Evolutionary conservation across 192 early-diverging fungal genomes (phyloP), one percentile per base, ranked within the genome.

Genomic region (Backusella tuberculispora): DNA sequence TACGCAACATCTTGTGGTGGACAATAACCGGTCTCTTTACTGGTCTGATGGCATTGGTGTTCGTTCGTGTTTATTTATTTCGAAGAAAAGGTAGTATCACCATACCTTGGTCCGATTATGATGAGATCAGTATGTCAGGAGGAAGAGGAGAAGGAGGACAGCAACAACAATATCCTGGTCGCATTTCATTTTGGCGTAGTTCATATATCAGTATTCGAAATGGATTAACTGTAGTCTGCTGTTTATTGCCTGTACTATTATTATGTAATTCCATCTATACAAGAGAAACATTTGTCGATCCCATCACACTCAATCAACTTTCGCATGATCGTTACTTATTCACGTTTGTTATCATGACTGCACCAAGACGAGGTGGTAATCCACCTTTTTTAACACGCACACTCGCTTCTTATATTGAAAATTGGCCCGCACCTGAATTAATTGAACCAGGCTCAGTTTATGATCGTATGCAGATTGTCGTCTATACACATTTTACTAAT

Each of bases 1-100:
- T 70, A 6, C 83, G 84, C 74, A 87, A 83, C 24, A 82, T 85
- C 75, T 69, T 87, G 12, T 87, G 86, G 86, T 87, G 86, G 86
- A 81, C 86, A 45, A 76, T 85, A 21, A 69, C 84, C 21, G 84
- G 86, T 12, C 66, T 85, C 43, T 38, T 84, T n/a, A 74, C 82
- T 29, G 86, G 86, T 12, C 75, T 82, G 21, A 71, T 87, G 14
- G 77, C 74, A 8, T 65, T 77, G 4, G 12, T 87, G 15, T 7
- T 72, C n/a, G 78, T 85, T 45, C 81, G 74, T 29, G 66, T 66
- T n/a, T 38, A 37, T 17, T 46, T 73, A 12, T 46, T 64, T n/a
- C 48, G 60, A 21, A 9, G 44, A 19, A 68, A 73, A 3, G 40
- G 68, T 12, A 5, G 44, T 14, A 41, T 5, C 17, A 12, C 38